Evolutionary conservation across 805 yeast genomes (phyloP).

Genomic region (Starmerella sp.): DNA sequence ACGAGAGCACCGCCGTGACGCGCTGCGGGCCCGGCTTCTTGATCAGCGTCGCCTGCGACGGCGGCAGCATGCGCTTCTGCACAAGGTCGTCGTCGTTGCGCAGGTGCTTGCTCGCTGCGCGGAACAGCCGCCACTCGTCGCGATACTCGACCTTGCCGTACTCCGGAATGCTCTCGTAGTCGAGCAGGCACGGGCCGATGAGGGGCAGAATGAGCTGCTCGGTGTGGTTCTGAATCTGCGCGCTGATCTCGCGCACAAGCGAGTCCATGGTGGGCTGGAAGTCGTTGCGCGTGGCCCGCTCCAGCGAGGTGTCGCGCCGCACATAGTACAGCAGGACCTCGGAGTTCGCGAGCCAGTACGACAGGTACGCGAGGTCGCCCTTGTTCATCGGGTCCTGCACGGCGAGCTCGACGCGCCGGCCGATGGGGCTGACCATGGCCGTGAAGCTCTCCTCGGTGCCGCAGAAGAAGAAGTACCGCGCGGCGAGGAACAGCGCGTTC

Average conservation of each 20-base stretch:
- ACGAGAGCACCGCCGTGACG: constrained; percentile 77
- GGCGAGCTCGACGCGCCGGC: constrained; percentile 28
- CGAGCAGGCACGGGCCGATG: constrained; percentile 32
- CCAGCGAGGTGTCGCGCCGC: constrained; percentile 45
- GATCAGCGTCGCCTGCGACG: constrained; percentile 56
- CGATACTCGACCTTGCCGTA: constrained; percentile 65
- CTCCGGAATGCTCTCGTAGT: constrained; percentile 75
- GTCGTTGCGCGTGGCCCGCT: constrained; percentile 23
- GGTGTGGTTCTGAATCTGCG: constrained; percentile 9
- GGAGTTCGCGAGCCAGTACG: constrained; percentile 81
- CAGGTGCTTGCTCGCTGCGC: constrained; percentile 27
- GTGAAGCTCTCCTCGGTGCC: constrained; percentile 23
- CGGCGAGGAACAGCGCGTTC: constrained; percentile 32
- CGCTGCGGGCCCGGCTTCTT: constrained; percentile 83
- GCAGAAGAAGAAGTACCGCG: constrained; percentile 32
- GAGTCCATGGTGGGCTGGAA: constrained; percentile 14
- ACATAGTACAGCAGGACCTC: constrained; percentile 71
- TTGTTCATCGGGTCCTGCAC: constrained; percentile 24
- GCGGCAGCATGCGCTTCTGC: constrained; percentile 69
- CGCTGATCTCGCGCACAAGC: constrained; percentile 10
- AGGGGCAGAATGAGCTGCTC: constrained; percentile 17
- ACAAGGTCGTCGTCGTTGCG: constrained; percentile 54
- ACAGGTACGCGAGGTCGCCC: constrained; percentile 34
- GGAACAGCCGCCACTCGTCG: constrained; percentile 55
- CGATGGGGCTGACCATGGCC: constrained; percentile 26